Evolutionary conservation across 169 alveolate genomes (phyloP), one percentile per base, ranked within the genome.

Genomic region (Neospora caninum): DNA sequence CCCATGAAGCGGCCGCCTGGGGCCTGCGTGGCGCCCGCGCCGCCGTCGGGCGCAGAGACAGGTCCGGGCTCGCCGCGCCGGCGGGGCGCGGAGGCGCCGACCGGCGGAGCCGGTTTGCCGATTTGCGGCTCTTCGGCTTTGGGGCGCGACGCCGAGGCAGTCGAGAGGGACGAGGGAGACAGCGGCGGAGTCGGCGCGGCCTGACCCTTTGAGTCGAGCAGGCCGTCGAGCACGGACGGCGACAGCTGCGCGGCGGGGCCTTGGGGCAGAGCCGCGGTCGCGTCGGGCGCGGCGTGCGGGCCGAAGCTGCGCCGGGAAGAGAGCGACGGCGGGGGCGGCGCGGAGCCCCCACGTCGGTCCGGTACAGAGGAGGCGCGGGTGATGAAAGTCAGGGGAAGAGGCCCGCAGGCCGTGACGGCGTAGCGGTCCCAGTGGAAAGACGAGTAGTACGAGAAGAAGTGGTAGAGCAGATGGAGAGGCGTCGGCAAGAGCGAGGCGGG

Each of bases 341-440:
- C 73, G 34, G 73, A 16, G 34, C 73, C 73, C n/a, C 73, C 73
- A 22, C 73, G 73, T 4, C 73, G 73, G 20, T 64, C 73, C n/a
- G 64, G 25, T 9, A 49, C 27, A 29, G 89, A 38, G 4, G 89
- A 41, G n/a, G 91, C 78, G 9, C 49, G 42, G 1, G 91, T 49
- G 78, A 84, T 84, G 78, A 31, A 49, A 39, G 39, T 42, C 39
- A 94, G 67, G 41, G 94, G 96, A 38, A 94, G 93, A n/a, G 95
- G 92, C 36, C 96, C 96, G 53, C 95, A 93, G 34, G 91, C 93
- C 2, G 96, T 94, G 58, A 93, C 96, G 22, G 95, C 96, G 36
- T 54, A 88, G 88, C 67, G 45, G 34, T 93, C 94, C 96, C 96
- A 94, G 91, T 84, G 88, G 64, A 94, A 94, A 45, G 67, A 58